Conservation (phyloP, 1,284 basidiomycete genomes). For the Sporisorium iseilematis-ciliati region DNA sequence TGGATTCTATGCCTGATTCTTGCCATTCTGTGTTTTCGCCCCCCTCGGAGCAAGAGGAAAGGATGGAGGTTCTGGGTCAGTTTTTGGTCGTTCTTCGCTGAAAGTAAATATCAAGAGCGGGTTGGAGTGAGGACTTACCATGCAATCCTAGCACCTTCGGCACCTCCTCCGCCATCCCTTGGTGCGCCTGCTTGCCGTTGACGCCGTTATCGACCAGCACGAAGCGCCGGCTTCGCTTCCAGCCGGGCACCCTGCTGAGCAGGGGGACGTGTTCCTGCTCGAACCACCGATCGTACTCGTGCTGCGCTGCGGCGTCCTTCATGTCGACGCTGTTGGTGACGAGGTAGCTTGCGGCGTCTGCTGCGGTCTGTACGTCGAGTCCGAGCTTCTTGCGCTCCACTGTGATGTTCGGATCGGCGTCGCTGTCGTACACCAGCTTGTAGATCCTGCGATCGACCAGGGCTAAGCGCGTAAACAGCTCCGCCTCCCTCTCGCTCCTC, state of each 20-base stretch:
- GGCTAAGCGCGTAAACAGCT: constrained; percentile 66
- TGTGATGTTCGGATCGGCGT: constrained; percentile 14
- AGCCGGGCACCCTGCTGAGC: constrained; percentile 53
- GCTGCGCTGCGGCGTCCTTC: not conserved
- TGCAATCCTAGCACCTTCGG: constrained; percentile 50
- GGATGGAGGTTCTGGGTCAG: not conserved
- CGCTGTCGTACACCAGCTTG: constrained; percentile 56
- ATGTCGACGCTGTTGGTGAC: constrained; percentile 55
- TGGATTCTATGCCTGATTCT: constrained; percentile 19
- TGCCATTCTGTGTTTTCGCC: constrained; percentile 38
- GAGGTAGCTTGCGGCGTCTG: constrained; percentile 26
- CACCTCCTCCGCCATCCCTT: constrained; percentile 17
- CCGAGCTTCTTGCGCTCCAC: constrained; percentile 6
- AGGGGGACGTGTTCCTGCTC: constrained; percentile 48
- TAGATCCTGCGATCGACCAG: constrained; percentile 70
- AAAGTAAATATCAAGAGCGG: not conserved
- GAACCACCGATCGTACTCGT: constrained; percentile 59
- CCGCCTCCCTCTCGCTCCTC: constrained; percentile 68
- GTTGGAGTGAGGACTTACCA: constrained; percentile 31
- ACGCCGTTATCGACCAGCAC: constrained; percentile 56
- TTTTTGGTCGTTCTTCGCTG: not conserved
- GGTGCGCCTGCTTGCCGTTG: constrained; percentile 27
- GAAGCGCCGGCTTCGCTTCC: constrained; percentile 58
- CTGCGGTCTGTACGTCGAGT: constrained; percentile 18
- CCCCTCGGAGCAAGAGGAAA: not conserved